Base-by-base conservation (phyloP, 2,329 filamentous ascomycete genomes). In the Fusarium avenaceum region DNA sequence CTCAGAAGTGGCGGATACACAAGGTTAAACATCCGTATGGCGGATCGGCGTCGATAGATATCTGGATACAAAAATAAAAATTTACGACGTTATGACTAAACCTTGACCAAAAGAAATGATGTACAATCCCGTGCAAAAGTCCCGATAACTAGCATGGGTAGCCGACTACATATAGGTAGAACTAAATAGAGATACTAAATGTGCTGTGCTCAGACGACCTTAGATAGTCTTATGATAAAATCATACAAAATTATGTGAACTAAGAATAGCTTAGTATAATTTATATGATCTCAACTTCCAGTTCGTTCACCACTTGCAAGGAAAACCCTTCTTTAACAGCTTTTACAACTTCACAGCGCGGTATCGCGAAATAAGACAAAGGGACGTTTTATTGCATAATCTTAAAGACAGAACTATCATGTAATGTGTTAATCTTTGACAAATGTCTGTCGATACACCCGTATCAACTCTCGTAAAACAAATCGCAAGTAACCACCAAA, bases 81-180 rank as follows among this genome's bases (percentile, higher is more conserved):
- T 52, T 66, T 35, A 66, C 46, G 46, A 62, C 22, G 55, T 68
- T 60, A 67, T 44, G 64, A 67, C 48, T 60, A n/a, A 49, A 35
- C 22, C 3, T n/a, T 38, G 15, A 9, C n/a, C 22, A 6, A 19
- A 14, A 11, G 4, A 11, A 17, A 15, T 38, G 30, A 48, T 28
- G 22, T n/a, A 11, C 2, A 20, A 6, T 15, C 2, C 22, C 5
- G 30, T 15, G 30, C 30, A 30, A 30, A 11, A 30, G 28, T 13
- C 13, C 28, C 28, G 28, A 30, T 3, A 30, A 28, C 28, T 9
- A 28, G 28, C 28, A 22, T 22, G 4, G 22, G 4, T 22, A 22
- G 22, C 22, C 28, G 13, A 30, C 10, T 30, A 13, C 1, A 13
- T 28, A 28, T 8, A 11, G 13, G 1, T 8, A 11, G 13, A 2